These are phyloP conservation scores for Candida pseudoglaebosa DNA, from an alignment of 805 yeast species.

Conservation along the genomic window DNA sequence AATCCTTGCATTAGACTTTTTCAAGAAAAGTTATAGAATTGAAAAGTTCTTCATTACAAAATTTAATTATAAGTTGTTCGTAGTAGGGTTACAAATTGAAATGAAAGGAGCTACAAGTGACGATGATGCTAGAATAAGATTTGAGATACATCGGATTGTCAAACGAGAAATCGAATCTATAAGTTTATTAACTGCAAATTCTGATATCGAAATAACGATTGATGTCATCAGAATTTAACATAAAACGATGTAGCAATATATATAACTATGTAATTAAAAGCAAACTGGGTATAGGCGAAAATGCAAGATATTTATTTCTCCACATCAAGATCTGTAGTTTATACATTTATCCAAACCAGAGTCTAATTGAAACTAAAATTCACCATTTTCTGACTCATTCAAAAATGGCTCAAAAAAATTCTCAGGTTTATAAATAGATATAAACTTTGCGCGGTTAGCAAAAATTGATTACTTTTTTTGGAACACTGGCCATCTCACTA, in stretches of 20 bases:
- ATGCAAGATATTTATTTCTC: too few relatives aligned
- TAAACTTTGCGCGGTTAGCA: slow-evolving; percentile 5
- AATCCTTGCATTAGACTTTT: slow-evolving; percentile 48
- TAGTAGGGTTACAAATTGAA: slow-evolving; percentile 50
- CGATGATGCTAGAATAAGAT: slow-evolving; percentile 57
- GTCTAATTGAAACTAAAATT: too few relatives aligned
- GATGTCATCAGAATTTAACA: slow-evolving; percentile 22
- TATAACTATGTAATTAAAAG: too few relatives aligned
- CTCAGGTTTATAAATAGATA: too few relatives aligned
- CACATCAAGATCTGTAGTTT: too few relatives aligned
- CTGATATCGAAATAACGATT: slow-evolving; percentile 34
- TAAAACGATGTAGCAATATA: too few relatives aligned
- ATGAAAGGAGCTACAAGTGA: slow-evolving; percentile 73
- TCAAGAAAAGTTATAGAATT: slow-evolving; percentile 47
- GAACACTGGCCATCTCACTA: slow-evolving; percentile 1
- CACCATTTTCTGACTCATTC: too few relatives aligned
- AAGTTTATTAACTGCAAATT: slow-evolving; percentile 12
- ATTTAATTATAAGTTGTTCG: slow-evolving; percentile 56
- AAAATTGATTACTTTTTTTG: slow-evolving; percentile 3
- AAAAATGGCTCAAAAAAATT: too few relatives aligned
- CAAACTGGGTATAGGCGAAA: too few relatives aligned
- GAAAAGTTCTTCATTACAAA: slow-evolving; percentile 52
- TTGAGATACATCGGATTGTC: slow-evolving; percentile 44
- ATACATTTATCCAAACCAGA: too few relatives aligned
- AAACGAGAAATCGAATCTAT: slow-evolving; percentile 26